These are phyloP conservation scores for Madurella fahalii DNA, from an alignment of 2,329 filamentous ascomycete species.

Conservation along the genomic window DNA sequence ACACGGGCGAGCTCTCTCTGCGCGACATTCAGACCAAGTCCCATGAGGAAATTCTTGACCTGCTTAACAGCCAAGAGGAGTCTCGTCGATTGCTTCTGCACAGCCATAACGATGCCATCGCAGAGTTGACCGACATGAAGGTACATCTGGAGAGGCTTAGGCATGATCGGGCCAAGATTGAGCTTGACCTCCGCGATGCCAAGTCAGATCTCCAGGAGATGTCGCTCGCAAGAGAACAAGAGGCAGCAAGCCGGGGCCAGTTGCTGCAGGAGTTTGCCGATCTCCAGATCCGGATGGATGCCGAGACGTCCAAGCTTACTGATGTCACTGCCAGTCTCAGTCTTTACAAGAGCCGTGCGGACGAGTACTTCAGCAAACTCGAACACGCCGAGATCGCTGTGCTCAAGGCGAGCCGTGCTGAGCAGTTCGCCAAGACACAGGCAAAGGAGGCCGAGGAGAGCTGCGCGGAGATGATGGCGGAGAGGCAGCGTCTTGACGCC, in stretches of 20 bases:
- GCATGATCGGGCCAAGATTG: slow-evolving; percentile 71
- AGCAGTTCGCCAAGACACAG: slow-evolving; percentile 90
- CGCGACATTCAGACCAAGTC: slow-evolving; percentile 90
- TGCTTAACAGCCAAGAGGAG: slow-evolving; percentile 90
- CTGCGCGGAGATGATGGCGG: slow-evolving; percentile 84
- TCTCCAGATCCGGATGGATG: slow-evolving; percentile 86
- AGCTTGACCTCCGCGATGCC: slow-evolving; percentile 82
- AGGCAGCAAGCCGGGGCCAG: slow-evolving; percentile 80
- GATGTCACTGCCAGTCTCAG: slow-evolving; percentile 81
- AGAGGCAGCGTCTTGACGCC: slow-evolving; percentile 84
- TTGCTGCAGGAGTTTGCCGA: slow-evolving; percentile 90
- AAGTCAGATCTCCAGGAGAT: slow-evolving; percentile 82
- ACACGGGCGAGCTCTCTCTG: slow-evolving; percentile 79
- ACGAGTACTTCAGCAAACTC: slow-evolving; percentile 95
- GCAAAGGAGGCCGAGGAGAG: slow-evolving; percentile 88
- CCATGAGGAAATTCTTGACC: slow-evolving; percentile 88
- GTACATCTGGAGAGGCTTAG: slow-evolving; percentile 82
- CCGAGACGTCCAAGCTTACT: slow-evolving; percentile 76
- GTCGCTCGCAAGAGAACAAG: slow-evolving; percentile 73
- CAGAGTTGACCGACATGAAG: slow-evolving; percentile 83
- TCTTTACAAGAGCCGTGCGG: slow-evolving; percentile 85
- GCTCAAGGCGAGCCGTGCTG: slow-evolving; percentile 83
- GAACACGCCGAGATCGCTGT: slow-evolving; percentile 96
- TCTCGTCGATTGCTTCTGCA: slow-evolving; percentile 77
- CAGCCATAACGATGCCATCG: slow-evolving; percentile 78